Conservation (phyloP, 176 grass and related monocot genomes). For the Musa itinerans region DNA sequence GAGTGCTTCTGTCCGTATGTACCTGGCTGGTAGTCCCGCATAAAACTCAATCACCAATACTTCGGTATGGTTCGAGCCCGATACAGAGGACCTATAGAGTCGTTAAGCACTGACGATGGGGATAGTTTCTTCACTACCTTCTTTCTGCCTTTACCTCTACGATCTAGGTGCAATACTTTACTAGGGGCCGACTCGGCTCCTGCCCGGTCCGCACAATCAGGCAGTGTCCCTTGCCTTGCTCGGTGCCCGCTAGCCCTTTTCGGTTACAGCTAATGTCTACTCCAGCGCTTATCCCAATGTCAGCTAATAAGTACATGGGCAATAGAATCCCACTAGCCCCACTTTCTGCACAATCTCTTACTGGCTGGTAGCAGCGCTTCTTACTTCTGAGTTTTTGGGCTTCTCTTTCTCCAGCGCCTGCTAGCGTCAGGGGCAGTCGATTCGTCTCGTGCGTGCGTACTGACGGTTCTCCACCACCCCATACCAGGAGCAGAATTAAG, state of each 20-base stretch:
- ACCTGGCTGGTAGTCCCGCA: no score
- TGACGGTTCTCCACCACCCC: not conserved
- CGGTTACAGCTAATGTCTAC: not conserved
- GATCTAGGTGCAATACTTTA: not conserved
- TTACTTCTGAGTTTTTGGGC: no score
- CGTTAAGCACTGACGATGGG: no score
- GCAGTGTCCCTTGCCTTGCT: not conserved
- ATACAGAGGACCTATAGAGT: no score
- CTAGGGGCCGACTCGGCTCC: not conserved
- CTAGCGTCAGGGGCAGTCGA: conserved; percentile 5
- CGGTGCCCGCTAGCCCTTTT: not conserved
- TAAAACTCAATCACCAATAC: no score
- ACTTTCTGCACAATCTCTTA: conserved; percentile 13
- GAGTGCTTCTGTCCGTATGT: no score
- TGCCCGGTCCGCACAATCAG: not conserved
- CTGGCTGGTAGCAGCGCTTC: conserved; percentile 9
- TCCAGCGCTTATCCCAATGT: not conserved
- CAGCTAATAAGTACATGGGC: not conserved
- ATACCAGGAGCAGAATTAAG: not conserved
- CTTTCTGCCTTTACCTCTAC: not conserved
- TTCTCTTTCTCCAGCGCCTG: conserved; percentile 11
- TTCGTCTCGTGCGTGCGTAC: conserved; percentile 4
- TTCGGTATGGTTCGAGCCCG: no score
- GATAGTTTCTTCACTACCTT: no score
- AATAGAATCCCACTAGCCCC: not conserved